Percentiles rank a stretch among this genome's conserved stretches.
Conservation (phyloP, 176 grass and related monocot genomes). For the Ampelocalamus luodianensis region DNA sequence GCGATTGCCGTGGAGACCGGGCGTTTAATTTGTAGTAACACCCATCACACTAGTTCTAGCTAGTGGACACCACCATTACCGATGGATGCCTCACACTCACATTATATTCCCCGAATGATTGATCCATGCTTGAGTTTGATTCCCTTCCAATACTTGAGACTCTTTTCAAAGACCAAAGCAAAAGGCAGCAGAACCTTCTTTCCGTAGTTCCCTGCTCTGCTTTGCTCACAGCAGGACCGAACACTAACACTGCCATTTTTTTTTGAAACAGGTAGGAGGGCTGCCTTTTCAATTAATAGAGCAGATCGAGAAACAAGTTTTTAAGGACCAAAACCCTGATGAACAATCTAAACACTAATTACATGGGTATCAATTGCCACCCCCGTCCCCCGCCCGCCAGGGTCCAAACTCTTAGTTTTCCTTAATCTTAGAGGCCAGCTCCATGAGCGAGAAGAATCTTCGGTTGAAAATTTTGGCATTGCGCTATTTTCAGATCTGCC, state of each 20-base stretch:
- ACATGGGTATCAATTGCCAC: no score
- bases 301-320: no score
- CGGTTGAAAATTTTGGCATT: no score
- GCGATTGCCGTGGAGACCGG: slow-evolving; percentile 30
- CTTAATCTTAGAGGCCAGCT: no score
- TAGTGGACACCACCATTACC: slow-evolving; percentile 21
- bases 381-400: no score
- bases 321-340: no score
- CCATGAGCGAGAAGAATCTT: no score
- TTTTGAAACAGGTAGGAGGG: no score
- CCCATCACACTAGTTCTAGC: slow-evolving; percentile 21
- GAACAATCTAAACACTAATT: no score
- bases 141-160: neutral
- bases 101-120: slow-evolving; percentile 46
- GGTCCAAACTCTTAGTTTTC: no score
- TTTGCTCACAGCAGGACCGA: neutral
- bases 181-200: neutral
- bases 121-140: neutral
- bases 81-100: neutral
- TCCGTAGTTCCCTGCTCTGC: neutral
- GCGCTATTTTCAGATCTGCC: no score
- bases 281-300: no score
- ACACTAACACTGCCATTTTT: neutral
- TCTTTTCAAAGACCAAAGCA: slow-evolving; percentile 25
- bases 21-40: neutral